Evolutionary conservation across 495 filamentous ascomycete genomes (phyloP).

Genomic region (Podospora pseudocomata): DNA sequence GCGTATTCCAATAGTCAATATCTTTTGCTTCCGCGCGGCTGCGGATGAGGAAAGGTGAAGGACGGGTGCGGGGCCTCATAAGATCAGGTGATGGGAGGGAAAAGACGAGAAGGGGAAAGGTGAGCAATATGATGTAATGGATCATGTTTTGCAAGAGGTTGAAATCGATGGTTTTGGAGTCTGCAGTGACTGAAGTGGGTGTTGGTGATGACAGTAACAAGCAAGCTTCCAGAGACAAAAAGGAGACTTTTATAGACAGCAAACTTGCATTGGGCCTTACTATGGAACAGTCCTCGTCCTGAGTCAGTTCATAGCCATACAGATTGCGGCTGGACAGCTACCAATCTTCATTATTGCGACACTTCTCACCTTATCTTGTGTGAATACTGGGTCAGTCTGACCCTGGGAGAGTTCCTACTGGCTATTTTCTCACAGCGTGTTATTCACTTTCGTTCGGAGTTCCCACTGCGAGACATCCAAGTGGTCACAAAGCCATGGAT

Average conservation of each 20-base stretch:
- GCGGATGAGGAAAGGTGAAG: not conserved
- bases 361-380: not conserved
- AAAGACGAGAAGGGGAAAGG: not conserved
- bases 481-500: not conserved
- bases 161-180: too few species aligned
- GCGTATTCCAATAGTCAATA: conserved; percentile 23
- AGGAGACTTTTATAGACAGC: too few species aligned
- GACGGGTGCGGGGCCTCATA: not conserved
- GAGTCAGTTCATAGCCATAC: too few species aligned
- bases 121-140: not conserved
- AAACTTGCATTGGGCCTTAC: too few species aligned
- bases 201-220: too few species aligned
- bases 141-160: not conserved
- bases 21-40: not conserved
- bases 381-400: not conserved
- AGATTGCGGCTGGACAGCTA: not conserved
- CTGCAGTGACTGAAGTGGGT: too few species aligned
- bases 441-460: not conserved
- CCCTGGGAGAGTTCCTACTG: not conserved
- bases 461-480: not conserved
- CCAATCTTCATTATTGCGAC: not conserved
- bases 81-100: not conserved
- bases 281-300: too few species aligned
- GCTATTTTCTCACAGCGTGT: not conserved
- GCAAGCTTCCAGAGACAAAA: too few species aligned